Evolutionary conservation across 1,139 yeast genomes (phyloP), one percentile per base, ranked within the genome.

Genomic region (Pichia sp.): DNA sequence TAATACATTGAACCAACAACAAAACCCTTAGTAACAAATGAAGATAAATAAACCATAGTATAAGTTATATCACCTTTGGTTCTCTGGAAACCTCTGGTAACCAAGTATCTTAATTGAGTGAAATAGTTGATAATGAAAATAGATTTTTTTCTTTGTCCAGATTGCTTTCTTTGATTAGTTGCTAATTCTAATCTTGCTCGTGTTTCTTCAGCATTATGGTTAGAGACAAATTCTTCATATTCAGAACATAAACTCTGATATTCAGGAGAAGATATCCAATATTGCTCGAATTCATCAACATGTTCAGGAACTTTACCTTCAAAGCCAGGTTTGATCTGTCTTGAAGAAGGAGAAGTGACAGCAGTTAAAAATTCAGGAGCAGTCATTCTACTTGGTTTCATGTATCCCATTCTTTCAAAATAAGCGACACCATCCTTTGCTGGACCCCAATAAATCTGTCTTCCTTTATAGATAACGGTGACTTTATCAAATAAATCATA

Each of bases 361-460:
- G 92, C 81, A 3, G 94, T 85, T 57, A 85, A 68, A 61, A 77
- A 85, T 62, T 85, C 95, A 29, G 90, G 87, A 44, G 92, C 81
- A n/a, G 92, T 81, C 67, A 81, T 88, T 62, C 95, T 79, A 38
- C 72, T 48, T 37, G 88, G 85, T 57, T 87, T 82, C n/a, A 68
- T 66, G 60, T 73, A 82, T 35, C 88, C 90, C 85, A 81, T 79
- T 36, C 71, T 70, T 49, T 67, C 59, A 59, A 82, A 82, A 62
- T 69, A 82, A 38, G 69, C 65, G 56, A 75, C 79, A n/a, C 90
- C 92, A 31, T 64, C 59, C 26, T 64, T 64, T 9, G 79, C 73
- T 39, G 74, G 71, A 58, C 84, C 95, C 59, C 69, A 84, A 64
- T 59, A 85, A 48, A 85, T 81, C 62, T 85, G 92, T 56, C 79